Base-by-base conservation (phyloP, 768 basidiomycete genomes). In the Xerocomus spinulosus region DNA sequence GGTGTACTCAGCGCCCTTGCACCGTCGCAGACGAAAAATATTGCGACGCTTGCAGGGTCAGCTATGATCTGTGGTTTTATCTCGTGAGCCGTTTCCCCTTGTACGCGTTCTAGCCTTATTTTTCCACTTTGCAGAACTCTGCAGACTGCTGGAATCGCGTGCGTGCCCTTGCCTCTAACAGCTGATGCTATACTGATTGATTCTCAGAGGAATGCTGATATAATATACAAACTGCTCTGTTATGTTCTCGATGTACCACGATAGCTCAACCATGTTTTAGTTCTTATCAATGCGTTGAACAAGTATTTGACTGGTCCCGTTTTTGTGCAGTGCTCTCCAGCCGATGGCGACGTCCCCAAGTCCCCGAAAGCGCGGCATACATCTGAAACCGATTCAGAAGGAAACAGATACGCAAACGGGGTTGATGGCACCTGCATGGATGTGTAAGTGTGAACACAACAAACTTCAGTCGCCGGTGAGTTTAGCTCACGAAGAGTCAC, bases 1-100 rank as follows among this genome's bases (percentile, higher is more conserved):
- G 86, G 86, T 59, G 86, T 87, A 61, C 72, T 87, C 41, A 72
- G 74, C 39, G 81, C 83, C 20, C 73, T 87, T 23, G 86, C 85
- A 18, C 85, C 86, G 4, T 73, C 83, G 20, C 79, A 83, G 51
- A 74, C 77, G 46, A 85, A 79, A 59, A 70, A 78, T 53, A 93
- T 95, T 56, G 83, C 85, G 24, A 74, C 73, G 9, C 73, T 83
- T 40, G 86, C 88, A 15, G 52, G 71, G 15, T 86, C 83, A 50
- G 83, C 84, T 9, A 81, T 86, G 79, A 62, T 83, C 36, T 84
- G 78, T 54, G 85, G 85, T 5, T 86, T 85, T 62, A 70, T 86
- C 49, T 77, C 81, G 70, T 64, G 32, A 57, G 62, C 41, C 2
- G 25, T 48, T 42, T 23, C 13, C 13, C 12, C 24, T 6, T 9